Evolutionary conservation across 805 yeast species (phyloP), one percentile per base, ranked within the genome.

Genomic region (Clavispora asparagi): DNA sequence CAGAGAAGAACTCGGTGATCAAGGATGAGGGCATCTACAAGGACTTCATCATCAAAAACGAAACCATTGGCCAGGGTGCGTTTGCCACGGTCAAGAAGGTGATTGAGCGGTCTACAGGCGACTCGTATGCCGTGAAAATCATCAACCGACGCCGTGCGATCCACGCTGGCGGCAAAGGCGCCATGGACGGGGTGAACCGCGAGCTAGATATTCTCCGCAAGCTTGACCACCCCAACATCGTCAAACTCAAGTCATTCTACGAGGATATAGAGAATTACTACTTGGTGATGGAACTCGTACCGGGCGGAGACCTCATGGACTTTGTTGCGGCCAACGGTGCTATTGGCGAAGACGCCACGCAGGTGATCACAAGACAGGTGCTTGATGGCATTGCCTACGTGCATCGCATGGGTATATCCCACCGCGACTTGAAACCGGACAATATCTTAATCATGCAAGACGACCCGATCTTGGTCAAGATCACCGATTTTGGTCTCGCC

Each of bases 301-400:
- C 95, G 1, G 97, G 97, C 13, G 99, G 99, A 25, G 99, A 94
- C 64, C 71, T 94, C 43, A 94, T 94, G 99, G 99, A 94, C 68
- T 91, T 88, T 66, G 95, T 92, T 2, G 92, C 95, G 1, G 87
- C 90, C 2, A 85, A 87, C 64, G 97, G 97, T 2, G 81, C 92
- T 2, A 86, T 94, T 16, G 92, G 92, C 12, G 99, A 94, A 64
- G 90, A 82, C 41, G 94, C 95, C 4, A 87, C 91, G 8, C 83
- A 86, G 54, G 96, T 87, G 49, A 87, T 94, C 25, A 78, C 95
- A 1, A 79, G 80, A 53, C 99, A 94, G 64, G 83, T 92, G 1
- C 66, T 94, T 36, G 79, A 81, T 49, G 97, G 96, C 0, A 83
- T 94, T 6, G 76, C 80, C 39, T 91, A 94, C 59, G 95, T 94